Evolutionary conservation across 495 filamentous ascomycete species (phyloP).

Genomic region (Xylaria castorea): DNA sequence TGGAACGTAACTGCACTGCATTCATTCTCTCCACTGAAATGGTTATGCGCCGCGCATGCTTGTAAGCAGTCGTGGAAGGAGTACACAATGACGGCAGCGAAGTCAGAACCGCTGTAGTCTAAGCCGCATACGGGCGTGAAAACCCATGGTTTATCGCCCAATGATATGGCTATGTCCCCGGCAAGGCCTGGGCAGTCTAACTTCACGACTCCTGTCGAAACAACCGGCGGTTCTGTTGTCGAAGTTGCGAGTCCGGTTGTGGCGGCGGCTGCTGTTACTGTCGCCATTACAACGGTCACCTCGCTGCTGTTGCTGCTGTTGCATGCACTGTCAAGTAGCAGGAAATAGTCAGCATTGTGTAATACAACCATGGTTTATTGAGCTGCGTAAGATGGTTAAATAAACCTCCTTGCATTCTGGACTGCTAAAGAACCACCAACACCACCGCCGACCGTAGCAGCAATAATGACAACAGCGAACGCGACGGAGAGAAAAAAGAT

Average conservation of each 20-base stretch:
- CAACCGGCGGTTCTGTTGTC: slow-evolving; percentile 16
- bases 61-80: slow-evolving; percentile 31
- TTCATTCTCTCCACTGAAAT: slow-evolving; percentile 12
- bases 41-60: slow-evolving; percentile 35
- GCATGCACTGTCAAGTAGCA: slow-evolving; percentile 14
- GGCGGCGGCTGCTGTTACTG: slow-evolving; percentile 2
- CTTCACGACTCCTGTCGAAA: slow-evolving; percentile 19
- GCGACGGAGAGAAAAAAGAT: slow-evolving; percentile 33
- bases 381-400: not conserved
- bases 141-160: slow-evolving; percentile 6
- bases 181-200: slow-evolving; percentile 29
- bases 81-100: slow-evolving; percentile 33
- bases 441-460: slow-evolving; percentile 34
- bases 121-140: slow-evolving; percentile 31
- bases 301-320: not conserved
- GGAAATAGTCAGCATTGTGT: not conserved
- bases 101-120: slow-evolving; percentile 25
- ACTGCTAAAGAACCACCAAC: slow-evolving; percentile 38
- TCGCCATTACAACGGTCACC: not conserved
- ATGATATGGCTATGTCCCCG: slow-evolving; percentile 13
- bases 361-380: not conserved
- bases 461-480: slow-evolving; percentile 33
- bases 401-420: slow-evolving; percentile 34
- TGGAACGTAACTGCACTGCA: slow-evolving; percentile 30
- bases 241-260: slow-evolving; percentile 12